A percentile compares a stretch with the other conserved stretches of the same genome.
These are phyloP conservation scores for Pachysandra terminalis DNA, from an alignment of 164 flowering plant genomes.

Conservation along the genomic window DNA sequence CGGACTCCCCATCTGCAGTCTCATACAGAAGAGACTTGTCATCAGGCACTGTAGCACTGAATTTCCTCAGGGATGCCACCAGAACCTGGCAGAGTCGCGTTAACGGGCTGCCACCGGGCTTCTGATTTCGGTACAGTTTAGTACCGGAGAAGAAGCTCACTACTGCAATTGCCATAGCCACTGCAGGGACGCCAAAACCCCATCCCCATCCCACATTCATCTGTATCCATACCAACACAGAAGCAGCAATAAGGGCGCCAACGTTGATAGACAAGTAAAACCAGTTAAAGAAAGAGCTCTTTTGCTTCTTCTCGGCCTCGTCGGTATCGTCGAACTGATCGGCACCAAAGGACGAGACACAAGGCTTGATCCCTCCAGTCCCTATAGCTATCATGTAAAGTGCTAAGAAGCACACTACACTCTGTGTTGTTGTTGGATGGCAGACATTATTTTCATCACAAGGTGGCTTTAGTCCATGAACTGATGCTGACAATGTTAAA, in stretches of 20 bases:
- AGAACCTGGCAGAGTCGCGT: slow-evolving; percentile 38
- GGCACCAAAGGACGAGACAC: slow-evolving; percentile 35
- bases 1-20: slow-evolving; percentile 27
- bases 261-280: slow-evolving; percentile 43
- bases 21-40: slow-evolving; percentile 34
- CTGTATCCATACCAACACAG: slow-evolving; percentile 41
- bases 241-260: slow-evolving; percentile 42
- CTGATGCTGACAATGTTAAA: slow-evolving; percentile 29
- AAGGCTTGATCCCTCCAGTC: slow-evolving; percentile 37
- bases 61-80: slow-evolving; percentile 36
- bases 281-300: slow-evolving; percentile 39
- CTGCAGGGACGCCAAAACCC: slow-evolving; percentile 48
- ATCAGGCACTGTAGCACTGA: slow-evolving; percentile 22
- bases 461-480: slow-evolving; percentile 27
- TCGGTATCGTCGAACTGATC: slow-evolving; percentile 35
- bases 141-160: slow-evolving; percentile 33
- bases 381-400: slow-evolving; percentile 30
- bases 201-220: slow-evolving; percentile 41
- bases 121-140: slow-evolving; percentile 32
- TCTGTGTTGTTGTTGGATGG: slow-evolving; percentile 12
- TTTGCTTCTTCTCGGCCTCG: slow-evolving; percentile 27
- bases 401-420: slow-evolving; percentile 17
- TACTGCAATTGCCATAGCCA: slow-evolving; percentile 40
- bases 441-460: slow-evolving; percentile 23
- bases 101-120: slow-evolving; percentile 43